Percentiles rank a stretch among this genome's conserved stretches.
phyloP scores from a whole-genome alignment of 306 rosid species.

The Trichosanthes cucumerina region DNA sequence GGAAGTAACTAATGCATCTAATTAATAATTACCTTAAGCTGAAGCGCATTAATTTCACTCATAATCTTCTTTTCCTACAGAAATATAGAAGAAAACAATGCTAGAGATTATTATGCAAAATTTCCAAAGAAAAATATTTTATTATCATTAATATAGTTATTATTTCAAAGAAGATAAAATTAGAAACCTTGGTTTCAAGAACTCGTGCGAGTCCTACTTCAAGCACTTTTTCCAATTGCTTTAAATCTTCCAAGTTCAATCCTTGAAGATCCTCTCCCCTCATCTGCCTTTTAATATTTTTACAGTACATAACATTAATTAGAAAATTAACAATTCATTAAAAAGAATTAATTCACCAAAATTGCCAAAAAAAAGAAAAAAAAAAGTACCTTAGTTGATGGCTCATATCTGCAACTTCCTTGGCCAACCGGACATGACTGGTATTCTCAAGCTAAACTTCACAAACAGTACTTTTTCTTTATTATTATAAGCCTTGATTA shows the following conservation, averaged over 20 bases:
- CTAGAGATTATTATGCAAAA: background rate
- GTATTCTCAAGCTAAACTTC: constrained; percentile 15
- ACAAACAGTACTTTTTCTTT: background rate
- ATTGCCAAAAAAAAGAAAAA: background rate
- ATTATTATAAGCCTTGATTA: background rate
- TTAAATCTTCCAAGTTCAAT: constrained; percentile 20
- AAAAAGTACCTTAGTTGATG: constrained; percentile 21
- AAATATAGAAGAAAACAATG: background rate
- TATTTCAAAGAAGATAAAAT: background rate
- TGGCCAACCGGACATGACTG: constrained; percentile 11
- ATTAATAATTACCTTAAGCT: constrained; percentile 20
- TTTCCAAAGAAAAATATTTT: background rate
- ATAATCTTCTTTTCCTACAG: constrained; percentile 19
- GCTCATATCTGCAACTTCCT: constrained; percentile 26
- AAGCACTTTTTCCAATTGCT: constrained; percentile 20
- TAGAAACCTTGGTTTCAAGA: constrained; percentile 19
- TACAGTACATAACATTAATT: background rate
- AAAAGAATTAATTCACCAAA: background rate
- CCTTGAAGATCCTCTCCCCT: constrained; percentile 28
- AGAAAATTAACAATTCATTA: background rate
- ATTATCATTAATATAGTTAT: background rate
- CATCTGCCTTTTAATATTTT: constrained; percentile 20
- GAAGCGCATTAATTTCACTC: constrained; percentile 21
- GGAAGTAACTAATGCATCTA: too few relatives aligned
- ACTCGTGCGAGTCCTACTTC: constrained; percentile 29